phyloP scores from a whole-genome alignment of 805 yeast genomes.

The Candida piceae region DNA sequence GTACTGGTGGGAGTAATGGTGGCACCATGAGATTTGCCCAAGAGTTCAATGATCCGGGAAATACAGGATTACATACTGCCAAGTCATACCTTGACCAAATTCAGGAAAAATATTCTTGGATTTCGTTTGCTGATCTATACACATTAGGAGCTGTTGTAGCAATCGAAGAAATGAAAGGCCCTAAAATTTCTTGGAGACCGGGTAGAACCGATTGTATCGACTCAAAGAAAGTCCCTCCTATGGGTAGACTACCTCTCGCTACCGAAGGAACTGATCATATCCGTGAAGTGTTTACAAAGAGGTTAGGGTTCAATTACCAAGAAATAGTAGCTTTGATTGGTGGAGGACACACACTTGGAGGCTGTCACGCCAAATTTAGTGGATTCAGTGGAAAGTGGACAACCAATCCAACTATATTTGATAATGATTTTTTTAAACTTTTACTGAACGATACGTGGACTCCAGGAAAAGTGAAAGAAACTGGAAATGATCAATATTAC shows the following conservation, averaged over 20 bases:
- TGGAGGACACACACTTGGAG: slow-evolving; percentile 74
- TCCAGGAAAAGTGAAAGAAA: slow-evolving; percentile 33
- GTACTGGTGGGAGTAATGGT: slow-evolving; percentile 63
- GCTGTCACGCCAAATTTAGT: slow-evolving; percentile 57
- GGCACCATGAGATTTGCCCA: slow-evolving; percentile 59
- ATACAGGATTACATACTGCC: slow-evolving; percentile 59
- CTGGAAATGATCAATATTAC: slow-evolving; percentile 37
- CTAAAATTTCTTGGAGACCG: slow-evolving; percentile 74
- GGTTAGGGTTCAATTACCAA: slow-evolving; percentile 65
- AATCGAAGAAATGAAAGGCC: slow-evolving; percentile 75
- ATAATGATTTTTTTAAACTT: slow-evolving; percentile 38
- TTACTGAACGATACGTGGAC: slow-evolving; percentile 47
- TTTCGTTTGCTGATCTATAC: slow-evolving; percentile 74
- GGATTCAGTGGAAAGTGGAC: slow-evolving; percentile 51
- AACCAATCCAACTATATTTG: slow-evolving; percentile 34
- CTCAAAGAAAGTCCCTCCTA: slow-evolving; percentile 48
- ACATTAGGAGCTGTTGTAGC: slow-evolving; percentile 78
- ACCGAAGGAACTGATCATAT: slow-evolving; percentile 60
- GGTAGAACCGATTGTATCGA: slow-evolving; percentile 65
- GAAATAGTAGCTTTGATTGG: slow-evolving; percentile 73
- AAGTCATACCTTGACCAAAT: slow-evolving; percentile 53
- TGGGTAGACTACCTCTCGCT: slow-evolving; percentile 74
- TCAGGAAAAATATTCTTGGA: slow-evolving; percentile 57
- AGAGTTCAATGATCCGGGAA: slow-evolving; percentile 53
- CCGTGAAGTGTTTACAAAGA: slow-evolving; percentile 47